These are phyloP conservation scores for Edaphochlamys debaryana DNA, from an alignment of 139 green algal species.

Conservation along the genomic window DNA sequence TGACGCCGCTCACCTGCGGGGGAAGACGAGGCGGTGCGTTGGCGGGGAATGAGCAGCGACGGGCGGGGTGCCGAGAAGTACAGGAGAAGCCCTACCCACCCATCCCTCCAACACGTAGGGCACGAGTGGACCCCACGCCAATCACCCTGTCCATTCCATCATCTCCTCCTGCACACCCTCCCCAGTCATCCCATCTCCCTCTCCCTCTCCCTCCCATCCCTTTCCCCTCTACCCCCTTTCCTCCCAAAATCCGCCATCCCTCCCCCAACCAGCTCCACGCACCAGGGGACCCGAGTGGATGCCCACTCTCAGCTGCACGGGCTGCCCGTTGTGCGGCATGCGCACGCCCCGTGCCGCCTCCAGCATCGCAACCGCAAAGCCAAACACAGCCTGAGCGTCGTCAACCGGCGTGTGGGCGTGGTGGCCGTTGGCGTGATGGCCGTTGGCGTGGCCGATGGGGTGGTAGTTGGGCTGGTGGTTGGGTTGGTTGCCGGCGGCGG, in stretches of 20 bases:
- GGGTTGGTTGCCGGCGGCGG: too few species aligned
- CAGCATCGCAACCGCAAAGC: constrained; percentile 37
- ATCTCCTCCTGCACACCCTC: too few species aligned
- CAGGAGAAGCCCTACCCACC: too few species aligned
- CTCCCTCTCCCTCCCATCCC: too few species aligned
- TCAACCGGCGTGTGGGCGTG: not conserved
- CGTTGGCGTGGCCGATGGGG: too few species aligned
- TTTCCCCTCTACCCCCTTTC: not conserved
- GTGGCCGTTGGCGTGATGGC: not conserved
- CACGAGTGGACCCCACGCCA: too few species aligned
- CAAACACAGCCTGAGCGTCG: constrained; percentile 11
- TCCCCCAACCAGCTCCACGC: not conserved
- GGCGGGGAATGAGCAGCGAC: too few species aligned
- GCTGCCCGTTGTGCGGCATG: constrained; percentile 52
- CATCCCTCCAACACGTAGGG: too few species aligned
- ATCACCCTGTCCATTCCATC: not conserved
- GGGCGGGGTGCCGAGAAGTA: too few species aligned
- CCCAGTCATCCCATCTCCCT: too few species aligned
- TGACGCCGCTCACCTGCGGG: constrained; percentile 35
- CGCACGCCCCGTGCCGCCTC: constrained; percentile 11
- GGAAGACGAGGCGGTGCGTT: too few species aligned
- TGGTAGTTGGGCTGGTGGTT: too few species aligned
- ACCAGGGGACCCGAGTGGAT: constrained; percentile 50
- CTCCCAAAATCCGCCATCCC: not conserved
- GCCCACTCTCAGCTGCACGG: constrained; percentile 43